Evolutionary conservation across 805 yeast genomes (phyloP), one percentile per base, ranked within the genome.

Genomic region (Cyberlindnera bimundalis): DNA sequence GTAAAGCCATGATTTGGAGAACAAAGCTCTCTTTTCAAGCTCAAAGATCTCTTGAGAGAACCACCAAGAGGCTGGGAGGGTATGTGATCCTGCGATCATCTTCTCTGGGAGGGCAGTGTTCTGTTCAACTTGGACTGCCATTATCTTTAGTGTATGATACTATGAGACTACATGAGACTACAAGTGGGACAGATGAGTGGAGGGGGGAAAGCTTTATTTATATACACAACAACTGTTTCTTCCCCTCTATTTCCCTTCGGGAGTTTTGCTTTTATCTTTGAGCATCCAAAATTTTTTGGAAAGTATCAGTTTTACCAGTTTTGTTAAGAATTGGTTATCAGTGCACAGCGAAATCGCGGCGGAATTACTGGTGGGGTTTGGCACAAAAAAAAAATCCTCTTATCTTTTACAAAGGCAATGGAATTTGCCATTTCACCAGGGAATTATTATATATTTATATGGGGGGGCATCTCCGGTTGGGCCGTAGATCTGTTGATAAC

Each of bases 61-160:
- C 81, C 81, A 78, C 83, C 83, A 78, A 15, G 80, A 73, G 10
- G 83, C 79, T 21, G 84, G 84, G 33, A 78, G 66, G 0, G 84
- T 78, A 59, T 77, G 78, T 44, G 64, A 64, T 21, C 70, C 70
- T 17, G 68, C 69, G 2, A 42, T 40, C 9, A 29, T 37, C 13
- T 26, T 23, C 33, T 42, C 56, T 23, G 53, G 50, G 10, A 42
- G 46, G 35, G 53, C 60, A 20, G 46, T 51, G 17, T 60, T 59
- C 13, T 62, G 52, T 29, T 50, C 42, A 17, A 56, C 57, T 17
- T 35, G 25, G 15, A 58, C 56, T 17, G 61, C 48, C 59, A 56
- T 57, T 28, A 18, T 14, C 11, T 29, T 15, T 20, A n/a, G 21
- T 28, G 17, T 13, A 29, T 29, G 29, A 6, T 25, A 26, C 25